phyloP scores from a whole-genome alignment of 176 grass and related monocot species.

The Luzula sylvatica region DNA sequence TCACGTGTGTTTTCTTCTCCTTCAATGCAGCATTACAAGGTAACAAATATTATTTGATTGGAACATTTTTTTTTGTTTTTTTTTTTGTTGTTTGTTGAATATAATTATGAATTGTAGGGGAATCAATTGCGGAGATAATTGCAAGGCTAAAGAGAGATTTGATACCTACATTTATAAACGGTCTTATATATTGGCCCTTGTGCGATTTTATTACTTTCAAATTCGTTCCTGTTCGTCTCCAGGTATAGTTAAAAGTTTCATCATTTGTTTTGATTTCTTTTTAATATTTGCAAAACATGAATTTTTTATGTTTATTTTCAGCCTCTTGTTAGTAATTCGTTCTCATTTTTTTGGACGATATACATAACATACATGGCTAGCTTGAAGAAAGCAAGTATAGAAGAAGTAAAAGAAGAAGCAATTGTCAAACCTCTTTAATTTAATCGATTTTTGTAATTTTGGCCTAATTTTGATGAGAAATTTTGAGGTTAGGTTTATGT shows the following conservation, averaged over 20 bases:
- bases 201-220: conserved; percentile 99
- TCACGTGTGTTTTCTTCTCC: conserved; percentile 85
- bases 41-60: conserved; percentile 19
- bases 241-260: conserved; percentile 41
- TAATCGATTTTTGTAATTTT: too few relatives aligned
- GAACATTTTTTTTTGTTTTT: background rate
- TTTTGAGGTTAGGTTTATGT: too few relatives aligned
- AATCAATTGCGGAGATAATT: conserved; percentile 60
- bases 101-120: conserved; percentile 46
- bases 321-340: conserved; percentile 95
- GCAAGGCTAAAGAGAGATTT: conserved; percentile 84
- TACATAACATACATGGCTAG: conserved; percentile 99
- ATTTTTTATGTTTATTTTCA: conserved; percentile 22
- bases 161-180: conserved; percentile 61
- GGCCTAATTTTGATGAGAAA: too few relatives aligned
- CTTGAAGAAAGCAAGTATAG: conserved; percentile 55
- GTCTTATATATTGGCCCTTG: conserved; percentile 78
- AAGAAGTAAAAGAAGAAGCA: conserved; percentile 26
- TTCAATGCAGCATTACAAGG: conserved; percentile 89
- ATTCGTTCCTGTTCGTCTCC: conserved; percentile 78
- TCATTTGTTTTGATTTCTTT: background rate
- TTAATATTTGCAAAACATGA: too few relatives aligned
- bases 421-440: background rate
- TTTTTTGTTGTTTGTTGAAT: conserved; percentile 13
- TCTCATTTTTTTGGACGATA: conserved; percentile 96